Conservation (phyloP, 805 yeast genomes). For the Candida stauntonica region DNA sequence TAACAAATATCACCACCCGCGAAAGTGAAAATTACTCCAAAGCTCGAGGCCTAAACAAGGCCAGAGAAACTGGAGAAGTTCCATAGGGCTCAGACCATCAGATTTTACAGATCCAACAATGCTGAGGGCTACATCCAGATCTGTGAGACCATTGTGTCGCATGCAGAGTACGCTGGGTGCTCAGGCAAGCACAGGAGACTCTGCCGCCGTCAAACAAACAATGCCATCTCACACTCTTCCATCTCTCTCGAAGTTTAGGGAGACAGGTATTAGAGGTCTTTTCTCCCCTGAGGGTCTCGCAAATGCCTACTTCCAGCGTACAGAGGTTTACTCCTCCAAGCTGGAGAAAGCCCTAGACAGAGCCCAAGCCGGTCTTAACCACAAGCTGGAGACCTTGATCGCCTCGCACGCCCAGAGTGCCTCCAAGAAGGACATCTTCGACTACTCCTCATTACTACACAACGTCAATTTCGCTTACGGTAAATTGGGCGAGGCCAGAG, state of each 20-base stretch:
- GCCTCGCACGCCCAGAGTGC: constrained; percentile 27
- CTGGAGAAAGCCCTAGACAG: constrained; percentile 4
- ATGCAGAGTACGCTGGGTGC: constrained; percentile 14
- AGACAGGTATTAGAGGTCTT: constrained; percentile 44
- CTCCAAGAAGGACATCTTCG: constrained; percentile 30
- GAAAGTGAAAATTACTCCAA: constrained; percentile 9
- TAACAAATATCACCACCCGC: constrained; percentile 12
- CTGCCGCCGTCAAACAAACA: constrained; percentile 2
- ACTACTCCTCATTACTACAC: constrained; percentile 36
- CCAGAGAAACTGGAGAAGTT: too few relatives aligned
- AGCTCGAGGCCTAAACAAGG: too few relatives aligned
- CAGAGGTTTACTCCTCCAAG: constrained; percentile 30
- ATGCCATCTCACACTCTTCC: constrained; percentile 10
- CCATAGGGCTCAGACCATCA: too few relatives aligned
- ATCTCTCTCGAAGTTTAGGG: constrained; percentile 16
- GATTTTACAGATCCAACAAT: constrained; percentile 4
- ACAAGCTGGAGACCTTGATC: constrained; percentile 21
- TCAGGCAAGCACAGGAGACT: too few relatives aligned
- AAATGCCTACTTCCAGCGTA: constrained; percentile 47
- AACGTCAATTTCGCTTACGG: constrained; percentile 36
- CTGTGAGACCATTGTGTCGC: constrained; percentile 6
- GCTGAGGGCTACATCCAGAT: constrained; percentile 3
- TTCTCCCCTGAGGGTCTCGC: constrained; percentile 43
- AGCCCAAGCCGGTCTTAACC: constrained; percentile 3
- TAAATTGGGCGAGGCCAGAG: constrained; percentile 29